Conservation (phyloP, 192 early-diverging fungal species). For the Backusella macrospora region DNA sequence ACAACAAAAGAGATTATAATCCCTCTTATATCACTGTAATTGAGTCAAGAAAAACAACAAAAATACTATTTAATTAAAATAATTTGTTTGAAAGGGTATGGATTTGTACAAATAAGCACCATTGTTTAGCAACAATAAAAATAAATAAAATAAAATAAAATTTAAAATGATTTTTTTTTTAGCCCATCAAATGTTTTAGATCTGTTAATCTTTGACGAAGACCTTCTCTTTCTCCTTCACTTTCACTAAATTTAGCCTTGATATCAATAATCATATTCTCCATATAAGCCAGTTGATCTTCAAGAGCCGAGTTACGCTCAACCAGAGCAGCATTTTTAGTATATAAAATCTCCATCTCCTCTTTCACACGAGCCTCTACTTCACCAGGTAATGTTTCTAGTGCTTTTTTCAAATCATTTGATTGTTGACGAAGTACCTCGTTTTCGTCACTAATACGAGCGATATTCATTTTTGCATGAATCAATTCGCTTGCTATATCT, state of each 20-base stretch:
- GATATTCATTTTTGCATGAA: constrained; percentile 63
- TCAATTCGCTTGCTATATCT: constrained; percentile 68
- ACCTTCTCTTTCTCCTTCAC: constrained; percentile 77
- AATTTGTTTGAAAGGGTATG: no score
- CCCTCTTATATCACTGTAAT: no score
- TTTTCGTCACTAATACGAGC: constrained; percentile 58
- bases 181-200: constrained; percentile 58
- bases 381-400: constrained; percentile 57
- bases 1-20: no score
- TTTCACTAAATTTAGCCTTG: constrained; percentile 82
- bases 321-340: constrained; percentile 86
- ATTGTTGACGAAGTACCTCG: constrained; percentile 55
- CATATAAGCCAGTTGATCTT: constrained; percentile 68
- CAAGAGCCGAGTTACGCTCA: constrained; percentile 65
- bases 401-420: constrained; percentile 63
- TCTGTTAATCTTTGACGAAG: constrained; percentile 74
- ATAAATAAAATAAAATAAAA: no score
- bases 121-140: no score
- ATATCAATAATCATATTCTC: constrained; percentile 75
- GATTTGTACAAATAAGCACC: no score
- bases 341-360: constrained; percentile 79
- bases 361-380: constrained; percentile 66
- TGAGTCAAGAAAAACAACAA: no score
- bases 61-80: no score
- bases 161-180: neutral